phyloP scores from a whole-genome alignment of 1,139 yeast genomes.

The Maudiozyma humilis region DNA sequence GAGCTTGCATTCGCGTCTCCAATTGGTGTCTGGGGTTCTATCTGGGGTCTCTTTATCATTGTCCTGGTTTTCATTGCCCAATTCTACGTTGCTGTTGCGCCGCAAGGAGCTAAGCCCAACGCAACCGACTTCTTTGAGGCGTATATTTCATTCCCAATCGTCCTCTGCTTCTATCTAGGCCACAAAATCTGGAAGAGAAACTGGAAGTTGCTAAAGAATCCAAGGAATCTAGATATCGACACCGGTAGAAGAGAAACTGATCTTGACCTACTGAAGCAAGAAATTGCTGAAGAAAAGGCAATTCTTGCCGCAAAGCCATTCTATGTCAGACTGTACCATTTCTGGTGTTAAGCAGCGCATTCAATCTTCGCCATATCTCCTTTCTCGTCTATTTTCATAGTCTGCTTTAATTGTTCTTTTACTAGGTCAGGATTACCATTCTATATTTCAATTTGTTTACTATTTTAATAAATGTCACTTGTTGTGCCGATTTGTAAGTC shows the following conservation, averaged over 20 bases:
- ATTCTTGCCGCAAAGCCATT: slow-evolving; percentile 45
- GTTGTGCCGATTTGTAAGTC: no score
- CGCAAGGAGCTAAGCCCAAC: slow-evolving; percentile 44
- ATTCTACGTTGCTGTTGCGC: slow-evolving; percentile 52
- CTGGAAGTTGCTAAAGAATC: slow-evolving; percentile 44
- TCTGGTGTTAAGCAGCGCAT: slow-evolving; percentile 59
- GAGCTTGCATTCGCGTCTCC: slow-evolving; percentile 50
- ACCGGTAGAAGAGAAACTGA: slow-evolving; percentile 68
- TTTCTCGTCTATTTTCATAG: not conserved
- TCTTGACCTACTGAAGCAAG: slow-evolving; percentile 58
- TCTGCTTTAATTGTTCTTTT: no score
- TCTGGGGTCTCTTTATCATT: slow-evolving; percentile 41
- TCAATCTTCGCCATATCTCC: no score
- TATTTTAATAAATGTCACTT: no score
- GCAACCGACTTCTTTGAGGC: slow-evolving; percentile 52
- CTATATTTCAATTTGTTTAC: no score
- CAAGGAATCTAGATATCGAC: slow-evolving; percentile 55
- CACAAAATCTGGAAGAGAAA: slow-evolving; percentile 54
- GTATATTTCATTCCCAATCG: slow-evolving; percentile 58
- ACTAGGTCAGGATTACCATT: no score
- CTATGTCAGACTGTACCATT: slow-evolving; percentile 44
- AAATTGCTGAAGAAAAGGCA: slow-evolving; percentile 58
- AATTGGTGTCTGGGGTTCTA: slow-evolving; percentile 47
- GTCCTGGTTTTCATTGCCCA: slow-evolving; percentile 47
- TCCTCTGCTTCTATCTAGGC: slow-evolving; percentile 45